Evolutionary conservation across 768 basidiomycete species (phyloP).

Genomic region (Pleurotus pulmonarius): DNA sequence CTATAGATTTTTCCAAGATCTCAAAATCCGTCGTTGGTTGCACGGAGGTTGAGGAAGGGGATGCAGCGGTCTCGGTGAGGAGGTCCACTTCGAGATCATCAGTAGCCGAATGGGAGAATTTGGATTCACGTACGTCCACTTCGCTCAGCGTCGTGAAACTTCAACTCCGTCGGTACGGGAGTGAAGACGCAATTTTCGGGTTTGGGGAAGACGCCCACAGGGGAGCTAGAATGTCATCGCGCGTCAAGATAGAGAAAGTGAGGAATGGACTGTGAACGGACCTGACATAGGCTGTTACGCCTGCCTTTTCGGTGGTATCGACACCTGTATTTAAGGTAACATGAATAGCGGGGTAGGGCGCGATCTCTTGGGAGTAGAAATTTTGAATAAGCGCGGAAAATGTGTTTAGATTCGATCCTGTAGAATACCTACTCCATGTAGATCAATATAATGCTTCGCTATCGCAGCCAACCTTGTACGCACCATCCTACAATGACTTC

Average conservation of each 20-base stretch:
- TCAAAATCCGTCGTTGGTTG: slow-evolving; percentile 70
- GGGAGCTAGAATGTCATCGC: slow-evolving; percentile 51
- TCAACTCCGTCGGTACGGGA: slow-evolving; percentile 85
- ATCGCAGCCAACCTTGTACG: slow-evolving; percentile 20
- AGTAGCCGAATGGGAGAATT: no score
- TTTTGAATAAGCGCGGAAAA: slow-evolving; percentile 97
- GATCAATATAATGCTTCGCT: not conserved
- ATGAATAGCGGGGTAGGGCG: slow-evolving; percentile 86
- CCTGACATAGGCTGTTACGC: slow-evolving; percentile 88
- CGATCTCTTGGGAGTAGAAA: slow-evolving; percentile 92
- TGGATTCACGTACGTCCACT: slow-evolving; percentile 62
- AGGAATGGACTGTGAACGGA: slow-evolving; percentile 24
- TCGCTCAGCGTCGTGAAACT: slow-evolving; percentile 79
- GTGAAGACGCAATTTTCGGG: slow-evolving; percentile 94
- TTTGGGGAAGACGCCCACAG: slow-evolving; percentile 84
- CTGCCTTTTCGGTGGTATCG: slow-evolving; percentile 56
- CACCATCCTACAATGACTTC: slow-evolving; percentile 96
- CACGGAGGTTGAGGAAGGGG: slow-evolving; percentile 41
- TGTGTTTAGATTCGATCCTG: slow-evolving; percentile 85
- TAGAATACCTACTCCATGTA: slow-evolving; percentile 71
- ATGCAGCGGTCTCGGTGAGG: slow-evolving; percentile 46
- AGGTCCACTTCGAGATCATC: slow-evolving; percentile 61
- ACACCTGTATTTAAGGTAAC: slow-evolving; percentile 86
- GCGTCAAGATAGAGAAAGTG: no score
- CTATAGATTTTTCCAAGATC: slow-evolving; percentile 70